Evolutionary conservation across 176 grass and related monocot genomes (phyloP).

Genomic region (Aechmea fasciata): DNA sequence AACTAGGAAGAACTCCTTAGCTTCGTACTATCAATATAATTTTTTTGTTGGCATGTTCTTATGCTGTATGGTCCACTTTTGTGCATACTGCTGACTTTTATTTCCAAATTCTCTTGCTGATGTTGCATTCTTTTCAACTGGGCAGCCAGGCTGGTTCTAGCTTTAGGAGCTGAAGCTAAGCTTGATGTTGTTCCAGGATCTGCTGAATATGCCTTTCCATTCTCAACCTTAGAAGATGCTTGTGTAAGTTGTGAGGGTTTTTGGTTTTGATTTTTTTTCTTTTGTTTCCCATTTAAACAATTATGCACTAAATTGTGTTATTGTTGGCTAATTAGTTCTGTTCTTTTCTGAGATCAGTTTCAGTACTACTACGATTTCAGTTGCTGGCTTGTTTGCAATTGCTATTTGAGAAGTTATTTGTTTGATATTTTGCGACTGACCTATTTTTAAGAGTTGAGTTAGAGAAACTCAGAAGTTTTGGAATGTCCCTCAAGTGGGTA

Average conservation of each 20-base stretch:
- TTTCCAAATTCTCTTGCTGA: constrained; percentile 24
- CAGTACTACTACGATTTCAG: not conserved
- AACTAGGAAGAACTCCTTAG: too few species aligned
- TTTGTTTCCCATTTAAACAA: not conserved
- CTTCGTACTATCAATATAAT: too few species aligned
- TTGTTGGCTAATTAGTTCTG: not conserved
- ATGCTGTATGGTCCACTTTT: too few species aligned
- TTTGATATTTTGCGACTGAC: too few species aligned
- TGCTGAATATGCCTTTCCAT: constrained; percentile 80
- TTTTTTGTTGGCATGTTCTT: too few species aligned
- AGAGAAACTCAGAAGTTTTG: too few species aligned
- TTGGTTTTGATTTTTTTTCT: not conserved
- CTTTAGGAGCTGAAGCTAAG: constrained; percentile 97
- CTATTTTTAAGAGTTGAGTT: too few species aligned
- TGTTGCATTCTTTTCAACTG: constrained; percentile 46
- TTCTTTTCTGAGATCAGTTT: not conserved
- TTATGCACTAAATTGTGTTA: not conserved
- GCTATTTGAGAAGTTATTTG: too few species aligned
- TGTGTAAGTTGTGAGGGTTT: constrained; percentile 41
- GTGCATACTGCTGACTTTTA: not conserved
- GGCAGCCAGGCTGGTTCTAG: constrained; percentile 98
- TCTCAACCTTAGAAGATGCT: constrained; percentile 82
- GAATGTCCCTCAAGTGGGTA: too few species aligned
- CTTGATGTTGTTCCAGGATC: constrained; percentile 78
- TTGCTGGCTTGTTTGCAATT: not conserved